Conservation (phyloP, 2,329 filamentous ascomycete genomes). For the Cladosporium sp. region DNA sequence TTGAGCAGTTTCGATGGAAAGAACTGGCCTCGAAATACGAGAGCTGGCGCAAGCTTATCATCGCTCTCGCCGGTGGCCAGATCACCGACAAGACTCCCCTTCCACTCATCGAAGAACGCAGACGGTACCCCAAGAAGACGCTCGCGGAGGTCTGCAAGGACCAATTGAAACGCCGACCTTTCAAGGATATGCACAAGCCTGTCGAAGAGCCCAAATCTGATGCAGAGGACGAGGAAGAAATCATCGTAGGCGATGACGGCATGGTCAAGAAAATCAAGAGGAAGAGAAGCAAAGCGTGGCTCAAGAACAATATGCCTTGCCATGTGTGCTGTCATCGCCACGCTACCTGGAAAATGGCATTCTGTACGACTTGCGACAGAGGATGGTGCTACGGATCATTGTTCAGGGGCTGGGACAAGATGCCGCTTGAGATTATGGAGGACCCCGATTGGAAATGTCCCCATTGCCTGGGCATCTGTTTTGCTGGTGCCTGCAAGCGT, state of each 20-base stretch:
- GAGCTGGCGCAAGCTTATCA: constrained; percentile 75
- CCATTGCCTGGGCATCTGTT: constrained; percentile 81
- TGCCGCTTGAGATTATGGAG: constrained; percentile 80
- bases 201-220: constrained; percentile 42
- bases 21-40: constrained; percentile 78
- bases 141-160: constrained; percentile 93
- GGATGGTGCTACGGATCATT: constrained; percentile 92
- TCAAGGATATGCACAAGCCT: constrained; percentile 74
- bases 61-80: constrained; percentile 68
- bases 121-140: constrained; percentile 69
- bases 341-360: constrained; percentile 79
- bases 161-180: constrained; percentile 76
- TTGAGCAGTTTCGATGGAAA: constrained; percentile 87
- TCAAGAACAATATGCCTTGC: constrained; percentile 59
- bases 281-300: constrained; percentile 53
- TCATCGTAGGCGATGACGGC: constrained; percentile 65
- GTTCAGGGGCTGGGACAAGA: constrained; percentile 86
- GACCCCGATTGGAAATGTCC: constrained; percentile 84
- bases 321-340: constrained; percentile 83
- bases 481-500: constrained; percentile 76
- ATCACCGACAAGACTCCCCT: constrained; percentile 67
- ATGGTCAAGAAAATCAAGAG: constrained; percentile 65
- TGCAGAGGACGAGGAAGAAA: constrained; percentile 49
- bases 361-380: constrained; percentile 73
- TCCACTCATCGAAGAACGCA: constrained; percentile 68